Percentiles rank a stretch among this genome's conserved stretches.
phyloP scores from a whole-genome alignment of 345 rosid species.

The Excoecaria agallocha region DNA sequence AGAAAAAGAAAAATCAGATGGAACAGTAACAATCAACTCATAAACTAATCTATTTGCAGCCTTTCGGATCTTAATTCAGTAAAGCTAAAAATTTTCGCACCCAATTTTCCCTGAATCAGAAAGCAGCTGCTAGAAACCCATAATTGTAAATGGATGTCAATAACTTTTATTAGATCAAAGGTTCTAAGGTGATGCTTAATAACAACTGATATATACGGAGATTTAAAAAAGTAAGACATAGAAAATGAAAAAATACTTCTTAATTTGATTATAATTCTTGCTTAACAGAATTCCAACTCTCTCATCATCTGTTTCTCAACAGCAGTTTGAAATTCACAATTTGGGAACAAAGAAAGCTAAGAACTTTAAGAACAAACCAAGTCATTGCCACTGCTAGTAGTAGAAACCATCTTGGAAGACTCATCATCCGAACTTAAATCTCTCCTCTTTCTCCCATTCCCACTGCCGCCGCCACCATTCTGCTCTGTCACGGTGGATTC shows the following conservation, averaged over 20 bases:
- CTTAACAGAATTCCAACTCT: too few relatives aligned
- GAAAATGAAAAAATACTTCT: not conserved
- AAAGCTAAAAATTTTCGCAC: not conserved
- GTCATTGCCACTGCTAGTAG: conserved; percentile 60
- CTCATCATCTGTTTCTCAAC: too few relatives aligned
- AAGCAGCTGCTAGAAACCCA: not conserved
- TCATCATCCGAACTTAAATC: conserved; percentile 74
- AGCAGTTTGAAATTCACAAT: too few relatives aligned
- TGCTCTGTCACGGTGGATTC: conserved; percentile 82
- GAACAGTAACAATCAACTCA: not conserved
- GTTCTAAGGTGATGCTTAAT: not conserved
- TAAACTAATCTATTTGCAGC: not conserved
- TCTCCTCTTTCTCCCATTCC: conserved; percentile 56
- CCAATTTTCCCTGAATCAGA: not conserved
- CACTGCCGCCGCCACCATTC: conserved; percentile 53
- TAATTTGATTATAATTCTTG: too few relatives aligned
- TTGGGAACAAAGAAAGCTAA: too few relatives aligned
- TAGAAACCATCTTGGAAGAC: conserved; percentile 69
- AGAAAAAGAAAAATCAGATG: not conserved
- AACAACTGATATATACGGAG: too few relatives aligned
- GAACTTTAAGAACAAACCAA: conserved; percentile 45
- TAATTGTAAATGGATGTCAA: not conserved
- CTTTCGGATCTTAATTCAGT: not conserved
- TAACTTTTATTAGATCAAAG: conserved; percentile 6
- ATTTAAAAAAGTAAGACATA: not conserved